phyloP scores from a whole-genome alignment of 2,329 filamentous ascomycete species.

The Ophiocordyceps unilateralis region DNA sequence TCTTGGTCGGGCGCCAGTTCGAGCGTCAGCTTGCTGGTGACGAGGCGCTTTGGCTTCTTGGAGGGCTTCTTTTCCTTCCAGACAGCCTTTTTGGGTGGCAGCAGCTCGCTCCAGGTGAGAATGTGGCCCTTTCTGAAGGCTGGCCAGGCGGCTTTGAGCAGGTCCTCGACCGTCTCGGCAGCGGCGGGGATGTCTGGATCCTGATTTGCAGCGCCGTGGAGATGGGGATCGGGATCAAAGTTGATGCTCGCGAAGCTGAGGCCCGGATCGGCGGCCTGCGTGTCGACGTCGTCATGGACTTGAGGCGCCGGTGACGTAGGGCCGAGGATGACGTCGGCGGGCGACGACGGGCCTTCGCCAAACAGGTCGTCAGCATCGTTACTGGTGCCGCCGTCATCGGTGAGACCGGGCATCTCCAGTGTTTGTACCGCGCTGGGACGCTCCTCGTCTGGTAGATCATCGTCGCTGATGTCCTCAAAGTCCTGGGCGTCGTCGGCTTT shows the following conservation, averaged over 20 bases:
- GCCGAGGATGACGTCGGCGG: constrained; percentile 22
- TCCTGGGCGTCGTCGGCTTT: constrained; percentile 91
- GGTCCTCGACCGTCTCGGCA: constrained; percentile 55
- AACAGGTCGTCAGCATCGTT: constrained; percentile 52
- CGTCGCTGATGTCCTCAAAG: constrained; percentile 80
- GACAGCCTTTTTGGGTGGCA: constrained; percentile 63
- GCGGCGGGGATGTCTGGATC: constrained; percentile 49
- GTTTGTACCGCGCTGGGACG: constrained; percentile 28
- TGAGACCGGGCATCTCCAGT: constrained; percentile 33
- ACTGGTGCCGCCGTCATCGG: constrained; percentile 42
- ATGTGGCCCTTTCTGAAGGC: constrained; percentile 59
- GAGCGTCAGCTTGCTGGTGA: constrained; percentile 74
- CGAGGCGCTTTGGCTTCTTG: constrained; percentile 65
- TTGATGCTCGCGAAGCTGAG: constrained; percentile 25
- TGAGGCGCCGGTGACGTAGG: constrained; percentile 26
- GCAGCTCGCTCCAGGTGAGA: constrained; percentile 64
- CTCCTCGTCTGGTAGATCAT: constrained; percentile 76
- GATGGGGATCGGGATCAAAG: constrained; percentile 27
- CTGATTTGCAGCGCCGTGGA: constrained; percentile 32
- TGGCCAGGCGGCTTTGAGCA: constrained; percentile 67
- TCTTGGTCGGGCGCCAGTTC: constrained; percentile 79
- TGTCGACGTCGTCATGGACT: constrained; percentile 21
- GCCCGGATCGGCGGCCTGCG: constrained; percentile 13
- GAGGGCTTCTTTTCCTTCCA: constrained; percentile 63
- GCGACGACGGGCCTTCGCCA: constrained; percentile 40